Evolutionary conservation across 129 eudicot genomes (phyloP), one percentile per base, ranked within the genome.

Genomic region (Artemisia argyi): DNA sequence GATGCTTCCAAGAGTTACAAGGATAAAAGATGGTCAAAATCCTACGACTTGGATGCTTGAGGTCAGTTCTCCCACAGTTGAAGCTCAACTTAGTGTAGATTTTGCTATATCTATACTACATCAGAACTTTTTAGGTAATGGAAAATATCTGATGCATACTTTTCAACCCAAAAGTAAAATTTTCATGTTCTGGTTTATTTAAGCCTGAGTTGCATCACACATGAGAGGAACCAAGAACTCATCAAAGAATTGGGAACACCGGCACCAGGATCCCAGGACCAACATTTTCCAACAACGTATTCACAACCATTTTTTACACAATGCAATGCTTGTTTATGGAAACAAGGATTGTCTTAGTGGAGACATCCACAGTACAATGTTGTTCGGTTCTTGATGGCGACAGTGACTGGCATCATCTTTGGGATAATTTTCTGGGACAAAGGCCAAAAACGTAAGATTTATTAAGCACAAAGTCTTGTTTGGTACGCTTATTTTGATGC

Each of bases 11-110:
- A 89, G 91, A 64, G 85, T 85, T 53, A 73, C 86, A 1, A 83
- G 64, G 74, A 87, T 91, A 20, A 83, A 55, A 82, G 91, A 87
- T 1, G 91, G 95, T 24, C 82, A 79, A 53, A 91, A 91, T 83
- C 97, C 88, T 3, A 95, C 97, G n/a, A 91, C 97, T 3, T 85
- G 97, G 97, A 91, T 91, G 97, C 76, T 90, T 68, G 91, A 90
- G 14, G 77, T 85, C 79, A 80, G 72, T 64, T 66, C 97, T 15
- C 24, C 84, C n/a, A 73, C 73, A 8, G 85, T 76, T 62, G 97
- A 90, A 73, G 70, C 80, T 78, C 89, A 78, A 75, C 87, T 85
- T 16, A 73, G 65, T 14, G 87, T 91, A 11, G 89, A 87, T 72
- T 90, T 87, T 74, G 88, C 89, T 2, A 82, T 47, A 76, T 79